Evolutionary conservation across 1,284 basidiomycete genomes (phyloP).

Genomic region (Ustilago hordei): DNA sequence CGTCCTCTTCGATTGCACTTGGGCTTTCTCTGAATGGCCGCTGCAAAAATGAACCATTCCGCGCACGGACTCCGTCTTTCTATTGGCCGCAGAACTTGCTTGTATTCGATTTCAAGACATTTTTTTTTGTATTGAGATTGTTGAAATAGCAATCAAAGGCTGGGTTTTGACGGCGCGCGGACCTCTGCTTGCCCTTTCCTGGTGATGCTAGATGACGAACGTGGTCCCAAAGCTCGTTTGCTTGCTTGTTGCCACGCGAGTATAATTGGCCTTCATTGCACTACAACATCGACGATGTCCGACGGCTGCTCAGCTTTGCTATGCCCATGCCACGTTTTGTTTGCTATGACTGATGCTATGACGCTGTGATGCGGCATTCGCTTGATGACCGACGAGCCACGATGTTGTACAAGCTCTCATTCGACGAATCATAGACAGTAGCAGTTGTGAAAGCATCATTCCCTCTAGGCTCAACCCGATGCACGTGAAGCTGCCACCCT

Average conservation of each 20-base stretch:
- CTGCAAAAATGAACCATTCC: neutral
- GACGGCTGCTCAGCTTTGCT: neutral
- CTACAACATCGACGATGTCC: too few species aligned
- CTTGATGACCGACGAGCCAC: neutral
- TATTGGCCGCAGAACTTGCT: neutral
- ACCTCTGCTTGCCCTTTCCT: neutral
- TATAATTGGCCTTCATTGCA: neutral
- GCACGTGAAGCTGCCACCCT: too few species aligned
- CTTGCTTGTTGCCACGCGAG: neutral
- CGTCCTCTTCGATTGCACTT: neutral
- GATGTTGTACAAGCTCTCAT: neutral
- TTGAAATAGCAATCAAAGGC: neutral
- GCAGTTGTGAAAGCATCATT: neutral
- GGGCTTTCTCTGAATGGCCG: constrained; percentile 4
- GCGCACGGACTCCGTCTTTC: constrained; percentile 24
- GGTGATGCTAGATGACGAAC: constrained; percentile 18
- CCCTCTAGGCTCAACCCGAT: too few species aligned
- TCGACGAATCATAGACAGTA: neutral
- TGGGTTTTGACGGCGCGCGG: neutral
- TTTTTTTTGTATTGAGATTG: neutral
- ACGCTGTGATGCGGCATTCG: neutral
- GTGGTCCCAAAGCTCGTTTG: constrained; percentile 1
- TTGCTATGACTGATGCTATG: neutral
- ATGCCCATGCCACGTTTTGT: neutral
- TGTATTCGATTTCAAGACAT: neutral